Evolutionary conservation across 2,329 filamentous ascomycete species (phyloP), one percentile per base, ranked within the genome.

Genomic region (Sclerotinia borealis): DNA sequence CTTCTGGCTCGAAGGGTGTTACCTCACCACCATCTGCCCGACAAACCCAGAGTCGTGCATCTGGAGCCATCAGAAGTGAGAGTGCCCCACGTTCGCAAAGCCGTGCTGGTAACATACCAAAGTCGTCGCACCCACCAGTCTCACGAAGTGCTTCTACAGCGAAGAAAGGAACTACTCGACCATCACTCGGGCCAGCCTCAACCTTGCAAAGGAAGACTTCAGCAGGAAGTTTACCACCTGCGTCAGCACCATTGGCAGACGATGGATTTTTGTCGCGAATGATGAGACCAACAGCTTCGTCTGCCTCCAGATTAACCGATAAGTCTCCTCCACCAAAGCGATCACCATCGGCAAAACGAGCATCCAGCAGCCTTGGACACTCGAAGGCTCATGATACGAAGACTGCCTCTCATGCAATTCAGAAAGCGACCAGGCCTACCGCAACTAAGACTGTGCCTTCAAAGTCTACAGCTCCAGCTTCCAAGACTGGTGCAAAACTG

Each of bases 241-340:
- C 80, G 65, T 78, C 82, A 31, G 80, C 79, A 52, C 82, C 83
- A 22, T 56, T 62, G 29, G 79, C 89, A 1, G 87, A 91, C 67
- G 87, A 90, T 68, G 77, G 85, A 17, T 93, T 93, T 76, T 77
- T 93, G 31, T 89, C 88, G n/a, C 84, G 90, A 59, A 92, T 93
- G 89, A 92, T 88, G 85, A 81, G 89, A 47, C 90, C 90, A 2
- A 93, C 90, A 0, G 83, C 88, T 50, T 80, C 84, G 51, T 91
- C 87, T 6, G 82, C 87, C 10, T 86, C 81, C 67, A 92, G 91
- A 76, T 82, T 83, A 0, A 78, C 83, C 3, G 88, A 90, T 6
- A 91, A 90, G 76, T 74, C 73, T 1, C 76, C 79, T 0, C 82
- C 83, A 2, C 71, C 71, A n/a, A 74, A 70, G 63, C 65, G 67